Base-by-base conservation (phyloP, 202 grass and related monocot species). In the Zoysia matrella region DNA sequence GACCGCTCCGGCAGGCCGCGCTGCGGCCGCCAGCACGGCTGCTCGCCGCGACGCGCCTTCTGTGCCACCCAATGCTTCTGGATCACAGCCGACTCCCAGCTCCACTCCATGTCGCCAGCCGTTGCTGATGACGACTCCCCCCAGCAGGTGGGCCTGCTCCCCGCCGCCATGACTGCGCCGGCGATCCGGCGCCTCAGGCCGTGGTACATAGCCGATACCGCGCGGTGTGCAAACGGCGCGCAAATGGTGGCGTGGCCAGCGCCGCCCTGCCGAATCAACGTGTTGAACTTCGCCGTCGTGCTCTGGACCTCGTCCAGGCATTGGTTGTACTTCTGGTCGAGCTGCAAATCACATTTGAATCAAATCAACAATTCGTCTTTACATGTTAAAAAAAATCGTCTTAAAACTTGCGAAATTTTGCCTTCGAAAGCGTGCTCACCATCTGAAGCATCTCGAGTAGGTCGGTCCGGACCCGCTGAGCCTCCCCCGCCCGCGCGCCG, bases 21-120 rank as follows among this genome's bases (percentile, higher is more conserved):
- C 69, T 93, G 95, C 39, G 95, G 92, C 39, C 92, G 89, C 95
- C 92, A 97, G 82, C 85, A 92, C 57, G 89, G 92, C 56, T 85
- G 91, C 52, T 93, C 91, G 18, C 81, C 84, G 57, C 83, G 87
- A 50, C 89, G 89, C 10, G 79, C 66, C 73, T 86, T 88, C 72
- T 91, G 92, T 72, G 67, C 52, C 56, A 82, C 88, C 90, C 88
- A 92, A 48, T 93, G 88, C 82, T 92, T 94, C 63, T 82, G 81
- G 36, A 93, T 89, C 41, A 98, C 82, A 0, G 84, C 83, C n/a
- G 92, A 87, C 78, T 94, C 90, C 74, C 79, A 82, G 64, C 73
- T 85, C 45, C 66, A 39, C 55, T 90, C 90, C 71, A 67, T 81
- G 43, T 82, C 88, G 47, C 70, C 77, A 41, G 8, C 57, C 45